phyloP scores from a whole-genome alignment of 768 basidiomycete genomes.

The Polyporus arcularius region DNA sequence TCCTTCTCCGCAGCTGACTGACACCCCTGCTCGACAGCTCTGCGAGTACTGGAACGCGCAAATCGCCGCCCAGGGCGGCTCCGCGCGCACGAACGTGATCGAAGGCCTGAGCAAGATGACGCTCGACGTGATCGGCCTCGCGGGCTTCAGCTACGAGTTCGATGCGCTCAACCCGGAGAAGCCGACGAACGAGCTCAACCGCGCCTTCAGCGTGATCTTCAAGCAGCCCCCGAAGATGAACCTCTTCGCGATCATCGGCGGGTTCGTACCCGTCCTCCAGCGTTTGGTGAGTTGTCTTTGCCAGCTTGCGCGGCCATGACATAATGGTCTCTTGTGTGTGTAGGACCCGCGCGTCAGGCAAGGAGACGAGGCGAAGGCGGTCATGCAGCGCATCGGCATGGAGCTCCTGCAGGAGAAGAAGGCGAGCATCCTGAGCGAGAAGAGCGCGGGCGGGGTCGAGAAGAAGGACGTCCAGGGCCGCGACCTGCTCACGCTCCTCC shows the following conservation, averaged over 20 bases:
- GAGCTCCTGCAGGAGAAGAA: constrained; percentile 30
- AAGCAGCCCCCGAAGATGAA: background rate
- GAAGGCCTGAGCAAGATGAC: constrained; percentile 39
- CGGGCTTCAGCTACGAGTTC: constrained; percentile 40
- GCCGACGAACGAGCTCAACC: constrained; percentile 30
- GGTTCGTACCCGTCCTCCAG: constrained; percentile 24
- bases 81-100: constrained; percentile 32
- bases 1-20: background rate
- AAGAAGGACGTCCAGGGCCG: constrained; percentile 36
- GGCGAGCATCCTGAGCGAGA: constrained; percentile 2
- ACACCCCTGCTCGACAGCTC: constrained; percentile 18
- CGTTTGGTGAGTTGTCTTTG: no score
- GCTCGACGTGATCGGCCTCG: constrained; percentile 44
- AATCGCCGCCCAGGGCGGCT: constrained; percentile 32
- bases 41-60: constrained; percentile 20
- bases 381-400: constrained; percentile 31
- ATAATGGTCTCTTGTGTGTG: no score
- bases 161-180: constrained; percentile 29
- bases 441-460: constrained; percentile 24
- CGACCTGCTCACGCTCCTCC: constrained; percentile 60
- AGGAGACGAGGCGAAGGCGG: constrained; percentile 6
- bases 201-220: constrained; percentile 31
- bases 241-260: background rate
- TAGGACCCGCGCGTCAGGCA: background rate
- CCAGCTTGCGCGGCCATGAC: no score